phyloP scores from a whole-genome alignment of 208 protist species.

The Trypanosoma cruzi region DNA sequence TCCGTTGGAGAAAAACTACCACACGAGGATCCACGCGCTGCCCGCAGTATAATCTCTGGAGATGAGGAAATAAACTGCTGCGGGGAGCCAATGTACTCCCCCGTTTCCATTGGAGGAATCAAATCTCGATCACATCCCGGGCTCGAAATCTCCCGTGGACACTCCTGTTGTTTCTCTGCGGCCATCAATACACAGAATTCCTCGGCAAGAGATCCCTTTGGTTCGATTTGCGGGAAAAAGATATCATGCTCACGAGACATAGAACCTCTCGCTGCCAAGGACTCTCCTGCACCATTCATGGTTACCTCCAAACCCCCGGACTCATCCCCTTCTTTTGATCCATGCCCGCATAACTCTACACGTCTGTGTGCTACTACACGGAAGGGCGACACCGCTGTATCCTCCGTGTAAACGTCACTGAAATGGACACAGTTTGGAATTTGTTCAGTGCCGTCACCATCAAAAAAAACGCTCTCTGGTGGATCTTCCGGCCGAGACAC shows the following conservation, averaged over 20 bases:
- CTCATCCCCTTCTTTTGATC: background rate
- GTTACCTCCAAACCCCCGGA: background rate
- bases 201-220: background rate
- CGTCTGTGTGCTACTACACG: background rate
- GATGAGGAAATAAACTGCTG: background rate
- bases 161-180: background rate
- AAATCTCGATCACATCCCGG: background rate
- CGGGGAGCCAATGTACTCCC: background rate
- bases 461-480: background rate
- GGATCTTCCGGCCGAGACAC: background rate
- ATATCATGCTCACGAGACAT: background rate
- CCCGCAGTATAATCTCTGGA: background rate
- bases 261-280: background rate
- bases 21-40: background rate
- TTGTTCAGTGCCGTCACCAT: background rate
- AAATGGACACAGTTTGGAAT: background rate
- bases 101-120: background rate
- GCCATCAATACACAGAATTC: background rate
- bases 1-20: conserved; percentile 10
- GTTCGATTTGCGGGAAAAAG: background rate
- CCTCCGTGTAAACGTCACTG: background rate
- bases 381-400: background rate
- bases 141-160: background rate
- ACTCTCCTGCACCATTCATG: background rate
- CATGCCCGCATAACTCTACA: background rate